These are phyloP conservation scores for Bryum argenteum DNA, from an alignment of 225 moss, liverwort and hornwort genomes.

Conservation along the genomic window DNA sequence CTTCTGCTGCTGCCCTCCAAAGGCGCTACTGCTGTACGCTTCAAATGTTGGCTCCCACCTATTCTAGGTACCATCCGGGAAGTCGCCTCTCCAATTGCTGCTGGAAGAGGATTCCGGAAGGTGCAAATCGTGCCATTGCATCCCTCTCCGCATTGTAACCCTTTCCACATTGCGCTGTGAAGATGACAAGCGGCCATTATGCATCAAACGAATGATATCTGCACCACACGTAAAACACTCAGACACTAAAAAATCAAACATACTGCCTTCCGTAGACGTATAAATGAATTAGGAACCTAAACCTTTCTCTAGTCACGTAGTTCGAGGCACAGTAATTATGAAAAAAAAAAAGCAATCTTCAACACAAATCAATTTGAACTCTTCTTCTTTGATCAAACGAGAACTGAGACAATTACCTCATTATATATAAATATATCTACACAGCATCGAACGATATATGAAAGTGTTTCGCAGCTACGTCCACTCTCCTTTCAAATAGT, in stretches of 20 bases:
- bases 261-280: no score
- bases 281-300: not conserved
- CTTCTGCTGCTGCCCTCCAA: constrained; percentile 8
- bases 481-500: no score
- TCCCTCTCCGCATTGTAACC: constrained; percentile 24
- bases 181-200: constrained; percentile 47
- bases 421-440: no score
- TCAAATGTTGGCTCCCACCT: constrained; percentile 13
- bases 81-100: constrained; percentile 32
- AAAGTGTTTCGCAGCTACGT: not conserved
- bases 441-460: not conserved
- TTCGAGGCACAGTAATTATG: no score
- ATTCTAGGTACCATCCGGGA: constrained; percentile 31
- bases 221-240: not conserved
- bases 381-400: no score
- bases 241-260: constrained; percentile 5
- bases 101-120: constrained; percentile 28
- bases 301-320: no score
- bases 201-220: constrained; percentile 4
- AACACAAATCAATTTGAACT: no score
- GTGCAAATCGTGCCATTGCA: constrained; percentile 38
- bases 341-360: no score
- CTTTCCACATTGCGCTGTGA: constrained; percentile 33
- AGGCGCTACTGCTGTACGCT: not conserved
- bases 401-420: no score